Evolutionary conservation across 768 basidiomycete species (phyloP).

Genomic region (Hericium erinaceus): DNA sequence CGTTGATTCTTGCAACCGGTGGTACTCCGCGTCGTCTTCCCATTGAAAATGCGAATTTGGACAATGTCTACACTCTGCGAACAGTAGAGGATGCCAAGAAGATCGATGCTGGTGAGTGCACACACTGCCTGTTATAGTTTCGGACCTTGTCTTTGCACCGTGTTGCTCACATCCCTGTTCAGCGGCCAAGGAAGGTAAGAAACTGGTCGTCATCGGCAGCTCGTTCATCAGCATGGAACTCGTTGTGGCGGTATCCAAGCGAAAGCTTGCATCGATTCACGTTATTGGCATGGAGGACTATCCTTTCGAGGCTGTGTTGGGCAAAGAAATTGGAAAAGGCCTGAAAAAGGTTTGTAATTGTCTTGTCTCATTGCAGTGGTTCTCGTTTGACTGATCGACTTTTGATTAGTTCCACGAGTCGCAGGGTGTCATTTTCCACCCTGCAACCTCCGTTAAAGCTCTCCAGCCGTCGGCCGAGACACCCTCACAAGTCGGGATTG

Average conservation of each 20-base stretch:
- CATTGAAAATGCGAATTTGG: conserved; percentile 61
- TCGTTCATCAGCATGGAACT: conserved; percentile 93
- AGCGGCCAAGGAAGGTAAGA: conserved; percentile 68
- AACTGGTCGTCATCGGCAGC: conserved; percentile 74
- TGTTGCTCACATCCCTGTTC: neutral
- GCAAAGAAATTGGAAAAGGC: conserved; percentile 68
- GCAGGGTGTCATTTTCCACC: conserved; percentile 80
- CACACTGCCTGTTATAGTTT: neutral
- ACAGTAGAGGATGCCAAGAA: conserved; percentile 61
- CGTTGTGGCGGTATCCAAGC: conserved; percentile 63
- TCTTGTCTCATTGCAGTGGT: neutral
- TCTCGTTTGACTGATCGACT: neutral
- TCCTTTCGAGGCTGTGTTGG: conserved; percentile 78
- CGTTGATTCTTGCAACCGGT: conserved; percentile 74
- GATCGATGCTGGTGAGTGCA: conserved; percentile 51
- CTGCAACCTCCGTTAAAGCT: conserved; percentile 58
- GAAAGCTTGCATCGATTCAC: conserved; percentile 72
- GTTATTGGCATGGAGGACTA: conserved; percentile 76
- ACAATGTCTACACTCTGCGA: conserved; percentile 72
- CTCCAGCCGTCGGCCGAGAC: conserved; percentile 46
- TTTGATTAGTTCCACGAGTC: conserved; percentile 59
- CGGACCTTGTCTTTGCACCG: no score
- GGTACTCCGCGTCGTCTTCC: conserved; percentile 67
- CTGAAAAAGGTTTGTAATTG: conserved; percentile 51
- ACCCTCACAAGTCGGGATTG: conserved; percentile 38